phyloP scores from a whole-genome alignment of 352 stramenopile genomes.

The Blastocystis sp. region DNA sequence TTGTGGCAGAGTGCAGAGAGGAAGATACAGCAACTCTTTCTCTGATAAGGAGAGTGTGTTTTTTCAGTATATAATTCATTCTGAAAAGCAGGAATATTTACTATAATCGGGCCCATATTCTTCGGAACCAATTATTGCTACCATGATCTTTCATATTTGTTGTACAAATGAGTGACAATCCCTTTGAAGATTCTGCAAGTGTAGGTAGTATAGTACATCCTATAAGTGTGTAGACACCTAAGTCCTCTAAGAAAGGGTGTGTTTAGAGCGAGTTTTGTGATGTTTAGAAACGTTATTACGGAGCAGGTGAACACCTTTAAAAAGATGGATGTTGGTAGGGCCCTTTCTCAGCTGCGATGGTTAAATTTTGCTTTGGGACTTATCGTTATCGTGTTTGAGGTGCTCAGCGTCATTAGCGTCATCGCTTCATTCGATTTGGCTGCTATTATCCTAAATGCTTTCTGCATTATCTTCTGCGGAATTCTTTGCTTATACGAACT shows the following conservation, averaged over 20 bases:
- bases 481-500: conserved; percentile 53
- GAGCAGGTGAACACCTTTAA: neutral
- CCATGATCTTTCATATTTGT: conserved; percentile 8
- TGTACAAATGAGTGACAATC: conserved; percentile 50
- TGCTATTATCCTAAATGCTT: neutral
- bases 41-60: neutral
- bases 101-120: neutral
- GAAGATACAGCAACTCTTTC: neutral
- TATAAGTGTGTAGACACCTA: neutral
- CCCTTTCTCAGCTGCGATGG: conserved; percentile 30
- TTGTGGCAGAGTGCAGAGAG: neutral
- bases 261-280: neutral
- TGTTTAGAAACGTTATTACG: neutral
- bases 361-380: conserved; percentile 6
- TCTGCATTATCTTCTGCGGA: conserved; percentile 27
- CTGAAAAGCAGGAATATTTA: neutral
- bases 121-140: neutral
- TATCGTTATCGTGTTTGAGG: neutral
- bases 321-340: conserved; percentile 11
- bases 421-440: neutral
- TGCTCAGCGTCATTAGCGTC: neutral
- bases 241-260: neutral
- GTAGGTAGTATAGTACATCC: neutral
- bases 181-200: conserved; percentile 20
- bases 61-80: neutral